phyloP scores from a whole-genome alignment of 2,329 filamentous ascomycete species.

The Diaporthe ampelina region DNA sequence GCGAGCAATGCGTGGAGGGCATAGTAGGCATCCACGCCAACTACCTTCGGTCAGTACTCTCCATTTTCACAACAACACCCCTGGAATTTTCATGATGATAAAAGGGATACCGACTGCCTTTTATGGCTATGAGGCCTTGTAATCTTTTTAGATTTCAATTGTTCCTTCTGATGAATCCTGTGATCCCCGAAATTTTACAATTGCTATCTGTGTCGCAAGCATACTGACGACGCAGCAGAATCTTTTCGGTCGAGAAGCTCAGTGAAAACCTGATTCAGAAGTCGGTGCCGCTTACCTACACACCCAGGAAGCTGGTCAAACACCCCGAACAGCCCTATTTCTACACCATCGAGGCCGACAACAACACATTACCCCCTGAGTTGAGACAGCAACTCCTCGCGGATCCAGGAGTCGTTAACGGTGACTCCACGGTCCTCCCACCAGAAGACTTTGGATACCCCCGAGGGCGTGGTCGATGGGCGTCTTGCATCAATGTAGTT shows the following conservation, averaged over 20 bases:
- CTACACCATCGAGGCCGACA: slow-evolving; percentile 94
- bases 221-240: slow-evolving; percentile 66
- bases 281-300: slow-evolving; percentile 88
- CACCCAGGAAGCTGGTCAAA: slow-evolving; percentile 87
- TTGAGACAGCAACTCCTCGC: slow-evolving; percentile 81
- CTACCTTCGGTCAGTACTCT: slow-evolving; percentile 79
- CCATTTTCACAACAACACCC: slow-evolving; percentile 50
- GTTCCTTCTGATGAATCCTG: slow-evolving; percentile 86
- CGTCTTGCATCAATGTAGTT: slow-evolving; percentile 93
- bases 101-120: slow-evolving; percentile 68
- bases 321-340: slow-evolving; percentile 91
- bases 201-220: not conserved
- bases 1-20: slow-evolving; percentile 91
- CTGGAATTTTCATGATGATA: slow-evolving; percentile 72
- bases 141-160: slow-evolving; percentile 82
- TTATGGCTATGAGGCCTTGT: slow-evolving; percentile 66
- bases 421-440: slow-evolving; percentile 78
- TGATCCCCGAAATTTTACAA: slow-evolving; percentile 36
- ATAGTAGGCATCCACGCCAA: slow-evolving; percentile 95
- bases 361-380: slow-evolving; percentile 88
- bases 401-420: slow-evolving; percentile 79
- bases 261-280: slow-evolving; percentile 89
- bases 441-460: slow-evolving; percentile 92
- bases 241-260: slow-evolving; percentile 91
- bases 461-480: slow-evolving; percentile 87